These are phyloP conservation scores for Alternaria sp. DNA, from an alignment of 2,329 filamentous ascomycete species.

Conservation along the genomic window DNA sequence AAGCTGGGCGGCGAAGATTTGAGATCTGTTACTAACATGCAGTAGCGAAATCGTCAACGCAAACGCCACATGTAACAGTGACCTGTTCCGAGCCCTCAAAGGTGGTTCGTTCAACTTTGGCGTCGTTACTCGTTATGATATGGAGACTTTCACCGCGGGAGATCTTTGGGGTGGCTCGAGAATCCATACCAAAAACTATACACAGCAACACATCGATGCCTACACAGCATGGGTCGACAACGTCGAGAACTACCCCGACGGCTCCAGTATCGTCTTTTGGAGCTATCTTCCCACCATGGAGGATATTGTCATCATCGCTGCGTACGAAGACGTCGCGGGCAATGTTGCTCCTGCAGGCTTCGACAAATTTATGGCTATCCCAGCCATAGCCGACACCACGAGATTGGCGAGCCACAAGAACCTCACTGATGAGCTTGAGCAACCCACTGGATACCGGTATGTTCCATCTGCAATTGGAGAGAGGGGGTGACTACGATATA, in stretches of 20 bases:
- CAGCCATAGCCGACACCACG: conserved; percentile 21
- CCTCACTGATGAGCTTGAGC: conserved; percentile 35
- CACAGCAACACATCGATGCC: conserved; percentile 28
- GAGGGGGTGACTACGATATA: background rate
- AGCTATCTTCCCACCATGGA: conserved; percentile 24
- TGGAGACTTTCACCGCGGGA: conserved; percentile 32
- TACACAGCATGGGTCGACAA: conserved; percentile 35
- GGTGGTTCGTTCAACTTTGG: conserved; percentile 45
- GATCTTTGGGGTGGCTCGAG: conserved; percentile 34
- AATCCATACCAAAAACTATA: conserved; percentile 24
- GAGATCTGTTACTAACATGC: conserved; percentile 23
- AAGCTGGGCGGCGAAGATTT: conserved; percentile 20
- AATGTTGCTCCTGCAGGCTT: conserved; percentile 29
- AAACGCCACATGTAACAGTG: conserved; percentile 45
- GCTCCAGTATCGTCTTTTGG: conserved; percentile 36
- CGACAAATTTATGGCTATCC: conserved; percentile 33
- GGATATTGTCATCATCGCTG: conserved; percentile 31
- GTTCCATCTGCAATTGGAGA: background rate
- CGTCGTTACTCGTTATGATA: conserved; percentile 30
- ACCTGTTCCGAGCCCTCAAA: conserved; percentile 50
- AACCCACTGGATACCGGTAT: conserved; percentile 34
- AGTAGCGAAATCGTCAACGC: conserved; percentile 46
- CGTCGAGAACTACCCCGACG: conserved; percentile 31
- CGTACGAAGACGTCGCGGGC: conserved; percentile 30
- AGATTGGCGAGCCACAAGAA: conserved; percentile 33